Evolutionary conservation across 2,329 filamentous ascomycete species (phyloP).

Genomic region (Coniochaeta hoffmannii): DNA sequence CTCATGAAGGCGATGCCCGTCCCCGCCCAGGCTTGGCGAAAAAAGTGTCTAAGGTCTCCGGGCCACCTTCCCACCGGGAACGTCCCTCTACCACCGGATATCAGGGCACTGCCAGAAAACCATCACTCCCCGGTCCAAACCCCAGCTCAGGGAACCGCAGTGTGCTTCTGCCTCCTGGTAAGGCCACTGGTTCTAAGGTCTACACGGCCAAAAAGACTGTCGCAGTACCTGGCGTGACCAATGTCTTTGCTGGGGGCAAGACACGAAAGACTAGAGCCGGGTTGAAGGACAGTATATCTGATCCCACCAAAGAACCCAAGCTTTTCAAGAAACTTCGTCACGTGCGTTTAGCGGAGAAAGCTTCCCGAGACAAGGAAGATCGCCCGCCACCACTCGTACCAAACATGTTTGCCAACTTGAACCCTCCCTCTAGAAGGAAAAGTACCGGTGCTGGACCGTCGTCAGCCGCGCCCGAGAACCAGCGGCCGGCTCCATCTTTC

Average conservation of each 20-base stretch:
- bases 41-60: slow-evolving; percentile 10
- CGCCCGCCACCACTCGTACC: neutral
- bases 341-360: neutral
- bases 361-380: neutral
- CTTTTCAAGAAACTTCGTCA: slow-evolving; percentile 26
- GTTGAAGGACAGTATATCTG: slow-evolving; percentile 30
- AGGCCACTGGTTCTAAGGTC: neutral
- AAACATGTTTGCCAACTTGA: neutral
- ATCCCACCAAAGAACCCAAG: slow-evolving; percentile 32
- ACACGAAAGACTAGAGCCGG: slow-evolving; percentile 25
- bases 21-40: slow-evolving; percentile 5
- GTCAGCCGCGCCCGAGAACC: neutral
- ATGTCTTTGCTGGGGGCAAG: slow-evolving; percentile 40
- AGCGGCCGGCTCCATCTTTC: neutral
- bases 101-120: neutral
- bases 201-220: slow-evolving; percentile 1
- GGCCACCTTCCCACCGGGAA: neutral
- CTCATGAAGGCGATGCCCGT: neutral
- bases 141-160: neutral
- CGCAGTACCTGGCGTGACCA: slow-evolving; percentile 15
- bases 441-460: neutral
- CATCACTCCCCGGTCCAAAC: neutral
- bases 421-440: neutral
- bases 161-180: neutral
- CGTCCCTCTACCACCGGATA: slow-evolving; percentile 10